These are phyloP conservation scores for Russula dissimulans DNA, from an alignment of 768 basidiomycete species.

Conservation along the genomic window DNA sequence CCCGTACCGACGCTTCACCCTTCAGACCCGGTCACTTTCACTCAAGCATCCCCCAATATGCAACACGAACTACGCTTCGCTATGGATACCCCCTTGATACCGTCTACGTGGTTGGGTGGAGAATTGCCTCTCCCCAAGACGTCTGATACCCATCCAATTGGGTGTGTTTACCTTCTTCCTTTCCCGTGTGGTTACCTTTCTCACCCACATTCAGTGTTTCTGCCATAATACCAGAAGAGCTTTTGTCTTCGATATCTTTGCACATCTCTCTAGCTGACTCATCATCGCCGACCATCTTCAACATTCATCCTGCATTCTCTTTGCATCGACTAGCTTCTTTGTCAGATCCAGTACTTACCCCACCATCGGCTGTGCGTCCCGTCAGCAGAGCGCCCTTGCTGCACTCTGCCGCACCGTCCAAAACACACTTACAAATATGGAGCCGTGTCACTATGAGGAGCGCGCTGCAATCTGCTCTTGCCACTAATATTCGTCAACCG, in stretches of 20 bases:
- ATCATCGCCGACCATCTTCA: conserved; percentile 36
- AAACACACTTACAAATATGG: conserved; percentile 17
- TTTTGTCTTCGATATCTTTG: conserved; percentile 44
- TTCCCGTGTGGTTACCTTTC: not conserved
- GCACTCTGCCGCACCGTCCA: conserved; percentile 6
- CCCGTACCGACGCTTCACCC: not conserved
- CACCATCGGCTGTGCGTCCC: conserved; percentile 7
- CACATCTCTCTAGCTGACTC: conserved; percentile 30
- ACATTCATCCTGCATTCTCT: conserved; percentile 35
- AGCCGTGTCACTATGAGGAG: conserved; percentile 18
- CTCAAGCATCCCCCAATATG: conserved; percentile 12
- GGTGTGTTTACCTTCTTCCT: not conserved
- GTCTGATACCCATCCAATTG: conserved; percentile 19
- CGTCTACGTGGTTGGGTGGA: conserved; percentile 6
- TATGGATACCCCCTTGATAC: conserved; percentile 21
- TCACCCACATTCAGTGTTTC: conserved; percentile 47
- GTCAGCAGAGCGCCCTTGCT: not conserved
- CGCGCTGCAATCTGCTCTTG: conserved; percentile 18
- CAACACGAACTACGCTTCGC: conserved; percentile 23
- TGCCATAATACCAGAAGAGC: conserved; percentile 48
- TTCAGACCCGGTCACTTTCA: conserved; percentile 1
- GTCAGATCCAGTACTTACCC: conserved; percentile 15
- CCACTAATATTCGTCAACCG: conserved; percentile 13
- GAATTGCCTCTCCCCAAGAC: conserved; percentile 15
- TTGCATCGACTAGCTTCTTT: conserved; percentile 33